Evolutionary conservation across 2,329 filamentous ascomycete species (phyloP).

Genomic region (Xylaria multiplex): DNA sequence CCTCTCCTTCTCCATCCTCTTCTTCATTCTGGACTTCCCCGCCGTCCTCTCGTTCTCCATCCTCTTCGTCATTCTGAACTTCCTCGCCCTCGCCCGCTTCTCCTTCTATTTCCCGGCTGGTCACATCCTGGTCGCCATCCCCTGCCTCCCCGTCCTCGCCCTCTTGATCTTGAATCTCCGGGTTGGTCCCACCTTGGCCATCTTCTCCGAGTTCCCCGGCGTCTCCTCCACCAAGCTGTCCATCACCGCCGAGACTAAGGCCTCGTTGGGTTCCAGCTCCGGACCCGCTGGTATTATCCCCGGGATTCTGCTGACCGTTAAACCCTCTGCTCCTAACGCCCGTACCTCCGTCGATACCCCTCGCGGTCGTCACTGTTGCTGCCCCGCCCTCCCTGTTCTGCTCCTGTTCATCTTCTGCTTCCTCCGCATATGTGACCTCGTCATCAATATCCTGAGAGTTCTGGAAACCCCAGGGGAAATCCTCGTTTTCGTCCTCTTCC

Average conservation of each 20-base stretch:
- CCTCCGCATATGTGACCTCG: neutral
- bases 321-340: neutral
- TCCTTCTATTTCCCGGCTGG: neutral
- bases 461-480: neutral
- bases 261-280: neutral
- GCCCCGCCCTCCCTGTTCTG: neutral
- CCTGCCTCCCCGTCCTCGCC: too few relatives aligned
- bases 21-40: too few relatives aligned
- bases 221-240: neutral
- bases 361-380: neutral
- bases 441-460: constrained; percentile 5
- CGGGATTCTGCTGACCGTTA: neutral
- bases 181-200: neutral
- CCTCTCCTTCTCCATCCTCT: too few relatives aligned
- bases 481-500: constrained; percentile 9
- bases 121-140: neutral
- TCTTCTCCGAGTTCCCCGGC: neutral
- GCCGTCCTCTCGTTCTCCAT: too few relatives aligned
- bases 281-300: neutral
- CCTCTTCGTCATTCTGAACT: neutral
- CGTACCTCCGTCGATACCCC: too few relatives aligned
- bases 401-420: neutral
- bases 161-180: too few relatives aligned
- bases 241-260: neutral
- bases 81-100: neutral